Evolutionary conservation across 2,329 filamentous ascomycete species (phyloP), one percentile per base, ranked within the genome.

Genomic region (Alternaria ventricosa): DNA sequence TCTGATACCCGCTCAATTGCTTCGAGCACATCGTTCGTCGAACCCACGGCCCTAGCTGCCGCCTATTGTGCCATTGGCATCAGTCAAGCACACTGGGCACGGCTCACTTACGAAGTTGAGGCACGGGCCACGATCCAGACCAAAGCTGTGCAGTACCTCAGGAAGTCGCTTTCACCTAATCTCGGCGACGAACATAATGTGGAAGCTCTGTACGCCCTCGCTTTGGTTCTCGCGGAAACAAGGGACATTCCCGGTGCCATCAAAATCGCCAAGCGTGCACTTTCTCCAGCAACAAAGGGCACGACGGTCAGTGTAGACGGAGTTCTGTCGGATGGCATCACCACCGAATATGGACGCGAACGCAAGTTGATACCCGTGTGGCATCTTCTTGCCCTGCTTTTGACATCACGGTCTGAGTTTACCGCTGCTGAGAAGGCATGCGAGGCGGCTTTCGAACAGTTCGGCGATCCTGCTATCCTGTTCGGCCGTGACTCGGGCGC

Each of bases 401-500:
- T 98, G 28, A 97, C 93, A 69, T 93, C 94, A 1, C 89, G 92
- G 67, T 92, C 97, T 69, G 94, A 97, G 66, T 97, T 92, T 72
- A 83, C 88, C 54, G 91, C 92, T 78, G 94, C 96, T 2, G 87
- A 88, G 27, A 90, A 90, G 73, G 91, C 94, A 30, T 98, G 94
- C 71, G 93, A 97, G 76, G 94, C 93, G 25, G 94, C 94, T 4
- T 92, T 98, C 75, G 94, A 97, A 70, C 93, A 97, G 75, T 96
- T 97, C 73, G 89, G 90, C 57, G 89, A 93, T 65, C 87, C 89
- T 0, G 80, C 87, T 1, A 85, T 91, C 7, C 85, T 95, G 0
- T 93, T 94, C 74, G 92, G 90, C 18, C 85, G 85, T 33, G 84
- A 87, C 23, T 64, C 71, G n/a, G 57, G 69, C 8, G 63, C 79